Percentiles rank a stretch among this genome's conserved stretches.
Conservation (phyloP, 352 stramenopile species). For the Aphanomyces astaci region DNA sequence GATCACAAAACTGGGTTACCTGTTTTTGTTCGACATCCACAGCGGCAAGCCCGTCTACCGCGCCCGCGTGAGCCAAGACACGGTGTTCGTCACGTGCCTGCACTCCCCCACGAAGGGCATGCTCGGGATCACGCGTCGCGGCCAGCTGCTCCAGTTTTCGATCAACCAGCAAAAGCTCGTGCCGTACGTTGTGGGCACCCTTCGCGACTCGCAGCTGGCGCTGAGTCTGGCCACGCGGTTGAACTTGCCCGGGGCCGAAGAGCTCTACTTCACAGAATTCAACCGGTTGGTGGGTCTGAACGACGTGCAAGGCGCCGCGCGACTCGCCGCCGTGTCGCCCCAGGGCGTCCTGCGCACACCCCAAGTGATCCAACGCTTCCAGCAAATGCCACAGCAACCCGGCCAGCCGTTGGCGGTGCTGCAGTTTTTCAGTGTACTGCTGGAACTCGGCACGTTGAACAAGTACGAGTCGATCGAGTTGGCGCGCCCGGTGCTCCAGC, state of each 20-base stretch:
- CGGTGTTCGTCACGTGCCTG: constrained; percentile 93
- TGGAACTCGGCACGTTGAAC: constrained; percentile 98
- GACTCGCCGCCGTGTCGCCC: constrained; percentile 87
- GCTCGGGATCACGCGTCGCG: constrained; percentile 96
- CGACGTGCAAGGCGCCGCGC: constrained; percentile 74
- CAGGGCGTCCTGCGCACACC: constrained; percentile 92
- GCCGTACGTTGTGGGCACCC: constrained; percentile 97
- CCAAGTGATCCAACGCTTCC: constrained; percentile 98
- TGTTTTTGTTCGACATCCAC: constrained; percentile 99
- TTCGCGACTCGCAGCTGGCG: constrained; percentile 95
- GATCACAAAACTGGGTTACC: constrained; percentile 99
- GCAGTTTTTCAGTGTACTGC: constrained; percentile 98
- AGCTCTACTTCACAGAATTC: constrained; percentile 98
- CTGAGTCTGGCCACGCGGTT: constrained; percentile 94
- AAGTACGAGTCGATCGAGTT: constrained; percentile 99
- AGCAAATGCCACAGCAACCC: constrained; percentile 95
- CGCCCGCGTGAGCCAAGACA: constrained; percentile 95
- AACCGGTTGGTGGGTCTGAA: constrained; percentile 88
- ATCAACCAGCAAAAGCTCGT: constrained; percentile 98
- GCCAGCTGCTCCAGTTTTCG: constrained; percentile 94
- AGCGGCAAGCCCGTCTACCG: constrained; percentile 98
- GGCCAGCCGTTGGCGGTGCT: constrained; percentile 96
- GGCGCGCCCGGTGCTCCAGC: constrained; percentile 94
- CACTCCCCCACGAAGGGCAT: constrained; percentile 93
- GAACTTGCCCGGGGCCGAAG: constrained; percentile 95